phyloP scores from a whole-genome alignment of 2,329 filamentous ascomycete species.

The Cercospora sesami region DNA sequence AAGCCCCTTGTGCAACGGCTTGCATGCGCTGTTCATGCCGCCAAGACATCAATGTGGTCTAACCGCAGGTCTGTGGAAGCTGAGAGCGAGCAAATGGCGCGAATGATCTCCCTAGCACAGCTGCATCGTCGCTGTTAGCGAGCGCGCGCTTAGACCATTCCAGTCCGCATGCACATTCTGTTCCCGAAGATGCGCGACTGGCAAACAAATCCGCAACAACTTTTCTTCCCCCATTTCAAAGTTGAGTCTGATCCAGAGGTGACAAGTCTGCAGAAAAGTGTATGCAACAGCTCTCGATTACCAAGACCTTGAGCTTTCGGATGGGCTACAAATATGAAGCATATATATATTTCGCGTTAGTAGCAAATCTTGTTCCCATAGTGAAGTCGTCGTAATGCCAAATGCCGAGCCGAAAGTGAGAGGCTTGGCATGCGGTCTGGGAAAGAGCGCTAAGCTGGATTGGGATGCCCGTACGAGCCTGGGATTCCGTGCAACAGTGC shows the following conservation, averaged over 20 bases:
- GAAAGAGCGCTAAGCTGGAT: background rate
- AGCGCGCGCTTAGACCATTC: background rate
- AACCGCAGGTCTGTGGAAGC: slow-evolving; percentile 16
- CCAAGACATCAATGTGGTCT: slow-evolving; percentile 10
- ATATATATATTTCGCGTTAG: slow-evolving; percentile 3
- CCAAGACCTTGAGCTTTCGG: slow-evolving; percentile 8
- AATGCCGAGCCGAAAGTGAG: slow-evolving; percentile 2
- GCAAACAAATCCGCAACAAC: background rate
- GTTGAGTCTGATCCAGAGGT: background rate
- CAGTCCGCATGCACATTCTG: background rate
- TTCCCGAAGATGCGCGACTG: background rate
- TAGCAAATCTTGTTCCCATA: background rate
- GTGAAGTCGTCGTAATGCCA: slow-evolving; percentile 10
- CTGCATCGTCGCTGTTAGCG: background rate
- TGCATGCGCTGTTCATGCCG: slow-evolving; percentile 15
- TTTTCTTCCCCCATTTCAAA: background rate
- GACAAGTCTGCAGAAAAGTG: background rate
- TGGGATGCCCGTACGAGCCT: background rate
- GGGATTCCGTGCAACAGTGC: background rate
- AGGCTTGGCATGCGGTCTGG: background rate
- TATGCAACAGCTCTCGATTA: background rate
- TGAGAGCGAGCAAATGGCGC: slow-evolving; percentile 1
- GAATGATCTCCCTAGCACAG: background rate
- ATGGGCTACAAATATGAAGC: background rate
- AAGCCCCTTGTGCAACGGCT: slow-evolving; percentile 11